phyloP scores from a whole-genome alignment of 257 asterid genomes.

The Haberlea rhodopensis region DNA sequence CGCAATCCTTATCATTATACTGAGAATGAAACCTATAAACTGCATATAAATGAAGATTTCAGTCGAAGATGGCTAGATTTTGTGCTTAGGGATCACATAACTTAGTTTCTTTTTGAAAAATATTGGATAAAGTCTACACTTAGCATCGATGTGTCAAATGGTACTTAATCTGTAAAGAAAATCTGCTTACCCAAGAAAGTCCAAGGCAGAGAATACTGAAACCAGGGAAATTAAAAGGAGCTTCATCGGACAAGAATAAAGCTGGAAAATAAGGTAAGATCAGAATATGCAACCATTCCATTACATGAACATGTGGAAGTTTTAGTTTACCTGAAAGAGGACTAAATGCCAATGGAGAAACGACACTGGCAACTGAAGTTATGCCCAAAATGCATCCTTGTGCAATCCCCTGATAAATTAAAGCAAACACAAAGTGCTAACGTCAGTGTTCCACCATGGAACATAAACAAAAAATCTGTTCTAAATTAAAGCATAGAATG shows the following conservation, averaged over 20 bases:
- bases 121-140: too few relatives aligned
- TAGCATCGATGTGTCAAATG: too few relatives aligned
- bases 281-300: not conserved
- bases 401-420: constrained; percentile 39
- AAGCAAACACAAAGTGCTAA: not conserved
- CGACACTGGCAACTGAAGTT: constrained; percentile 39
- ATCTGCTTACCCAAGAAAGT: constrained; percentile 28
- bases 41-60: constrained; percentile 14
- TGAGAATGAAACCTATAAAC: constrained; percentile 28
- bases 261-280: constrained; percentile 19
- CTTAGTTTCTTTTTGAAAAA: not conserved
- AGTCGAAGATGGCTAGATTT: not conserved
- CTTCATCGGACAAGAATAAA: constrained; percentile 28
- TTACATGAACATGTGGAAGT: not conserved
- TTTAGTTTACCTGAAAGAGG: constrained; percentile 44
- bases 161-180: not conserved
- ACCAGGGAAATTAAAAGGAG: constrained; percentile 29
- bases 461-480: not conserved
- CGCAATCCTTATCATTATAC: constrained; percentile 22
- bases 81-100: too few relatives aligned
- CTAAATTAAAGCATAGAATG: not conserved
- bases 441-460: not conserved
- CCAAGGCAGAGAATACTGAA: constrained; percentile 33
- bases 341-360: constrained; percentile 46
- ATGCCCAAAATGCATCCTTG: constrained; percentile 52